Base-by-base conservation (phyloP, 495 filamentous ascomycete genomes). In the Lasiosphaeris hirsuta region DNA sequence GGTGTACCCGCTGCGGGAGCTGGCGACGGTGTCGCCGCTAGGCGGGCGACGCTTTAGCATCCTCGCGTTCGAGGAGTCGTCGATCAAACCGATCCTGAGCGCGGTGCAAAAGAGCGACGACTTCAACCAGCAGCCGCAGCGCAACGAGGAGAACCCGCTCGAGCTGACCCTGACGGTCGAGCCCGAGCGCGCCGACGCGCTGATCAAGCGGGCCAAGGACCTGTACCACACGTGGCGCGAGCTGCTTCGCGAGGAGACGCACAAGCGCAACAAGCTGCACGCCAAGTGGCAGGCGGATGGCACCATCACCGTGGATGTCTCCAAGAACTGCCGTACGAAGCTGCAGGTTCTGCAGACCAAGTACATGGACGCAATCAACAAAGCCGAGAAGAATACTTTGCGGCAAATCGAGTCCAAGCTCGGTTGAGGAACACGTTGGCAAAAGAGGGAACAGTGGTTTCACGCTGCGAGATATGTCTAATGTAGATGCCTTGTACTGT, bases 21-120 rank as follows among this genome's bases (percentile, higher is more conserved):
- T 96, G 41, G 90, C 90, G 30, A 86, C 90, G 60, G 81, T 96
- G 10, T 74, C 92, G 36, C 86, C 87, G 13, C 86, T 86, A 59
- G 85, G 82, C 37, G 85, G 88, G 7, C 77, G 90, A 57, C 78
- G 79, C 42, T 75, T 92, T 46, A 79, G 81, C 35, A 73, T 96
- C 40, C 68, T 92, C 9, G 84, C 82, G 19, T 72, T 72, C 59
- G 70, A 72, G 59, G 62, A 62, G 48, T 58, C 81, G 75, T 85
- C 88, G 58, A 63, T 92, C 55, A 90, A 91, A 76, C 80, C 88
- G 8, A 82, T 91, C 56, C 75, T 80, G 43, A 84, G 85, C 42
- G 86, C 90, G 7, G 86, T 96, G 47, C 79, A 87, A 52, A 74
- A 78, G 17, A 86, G 84, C 36, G 62, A 66, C 6, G 75, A 81